phyloP scores from a whole-genome alignment of 1,284 basidiomycete genomes.

The Melampsora larici-populina region DNA sequence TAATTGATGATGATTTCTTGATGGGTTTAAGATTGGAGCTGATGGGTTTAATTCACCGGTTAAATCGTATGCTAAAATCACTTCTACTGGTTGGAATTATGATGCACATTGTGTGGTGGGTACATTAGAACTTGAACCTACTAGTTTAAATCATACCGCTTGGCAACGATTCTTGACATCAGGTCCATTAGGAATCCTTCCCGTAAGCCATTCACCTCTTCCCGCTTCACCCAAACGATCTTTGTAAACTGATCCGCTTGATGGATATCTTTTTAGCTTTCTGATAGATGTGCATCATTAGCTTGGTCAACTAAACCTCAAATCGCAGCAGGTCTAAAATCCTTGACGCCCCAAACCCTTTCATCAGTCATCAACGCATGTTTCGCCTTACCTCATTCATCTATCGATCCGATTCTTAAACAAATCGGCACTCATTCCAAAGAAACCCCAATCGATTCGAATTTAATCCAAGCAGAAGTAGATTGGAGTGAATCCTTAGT shows the following conservation, averaged over 20 bases:
- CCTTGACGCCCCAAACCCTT: conserved; percentile 66
- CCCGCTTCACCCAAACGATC: neutral
- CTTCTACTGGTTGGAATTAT: conserved; percentile 88
- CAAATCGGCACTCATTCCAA: conserved; percentile 23
- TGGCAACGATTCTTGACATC: conserved; percentile 95
- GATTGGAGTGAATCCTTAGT: conserved; percentile 37
- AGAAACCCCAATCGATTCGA: neutral
- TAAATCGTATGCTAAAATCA: conserved; percentile 76
- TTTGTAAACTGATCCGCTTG: neutral
- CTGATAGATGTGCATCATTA: conserved; percentile 73
- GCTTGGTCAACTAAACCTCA: conserved; percentile 89
- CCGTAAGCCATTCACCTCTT: conserved; percentile 52
- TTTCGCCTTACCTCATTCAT: conserved; percentile 77
- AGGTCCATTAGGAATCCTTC: conserved; percentile 91
- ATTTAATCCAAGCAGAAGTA: conserved; percentile 16
- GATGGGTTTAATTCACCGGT: conserved; percentile 96
- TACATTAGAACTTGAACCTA: conserved; percentile 67
- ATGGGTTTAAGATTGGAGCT: conserved; percentile 71
- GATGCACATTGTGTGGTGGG: conserved; percentile 85
- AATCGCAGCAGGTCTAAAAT: conserved; percentile 70
- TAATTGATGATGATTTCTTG: neutral
- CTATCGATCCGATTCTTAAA: conserved; percentile 56
- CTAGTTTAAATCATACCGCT: conserved; percentile 60
- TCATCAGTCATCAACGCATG: conserved; percentile 80
- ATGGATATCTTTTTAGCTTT: conserved; percentile 55